Evolutionary conservation across 2,329 filamentous ascomycete species (phyloP), one percentile per base, ranked within the genome.

Genomic region (Acarospora socialis): DNA sequence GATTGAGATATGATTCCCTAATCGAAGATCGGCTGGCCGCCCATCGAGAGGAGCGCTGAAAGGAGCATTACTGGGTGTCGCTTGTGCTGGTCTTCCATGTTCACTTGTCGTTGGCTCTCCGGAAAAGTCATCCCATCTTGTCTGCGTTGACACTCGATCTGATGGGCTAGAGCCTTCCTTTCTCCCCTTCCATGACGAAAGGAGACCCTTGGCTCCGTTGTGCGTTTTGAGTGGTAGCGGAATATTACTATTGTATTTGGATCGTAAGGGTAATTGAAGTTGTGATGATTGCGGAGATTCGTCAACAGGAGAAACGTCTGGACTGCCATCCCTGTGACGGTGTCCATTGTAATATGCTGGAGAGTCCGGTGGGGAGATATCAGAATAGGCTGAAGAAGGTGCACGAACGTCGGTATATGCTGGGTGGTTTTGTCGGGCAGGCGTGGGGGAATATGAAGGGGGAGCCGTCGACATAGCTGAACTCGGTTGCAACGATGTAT

Each of bases 91-190:
- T 36, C 63, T 68, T 9, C 73, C 72, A 28, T 57, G 63, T 13
- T 63, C 53, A 33, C 58, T 66, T n/a, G 60, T 65, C 4, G 70
- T 75, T 22, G 72, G 69, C 46, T 80, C 75, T 6, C 73, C 75
- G 3, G 76, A 76, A 47, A 68, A 70, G 28, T 68, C 67, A 53
- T 81, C 73, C 74, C 74, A 79, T 41, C 61, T 58, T 14, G 62
- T 63, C 37, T 27, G 14, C 4, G 7, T 22, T 12, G 39, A 37
- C 8, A 30, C 31, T 18, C 30, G 31, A n/a, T 39, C 32, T 25
- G 28, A 22, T 12, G 36, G 31, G 10, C 24, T 27, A 20, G 14
- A 16, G 16, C 18, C 16, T 13, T 41, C 34, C 17, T 33, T 40
- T 30, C 31, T 37, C 9, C 33, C 33, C 20, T 20, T 26, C 30